Conservation (phyloP, 345 rosid species). For the rapeseed (Brassica napus) region Da-Ae NC_063450.1:34402001-34402500, state of each 20-base stretch:
- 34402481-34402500: slow-evolving; percentile 15
- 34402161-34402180: background rate
- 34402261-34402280: background rate
- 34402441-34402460: background rate
- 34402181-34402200: background rate
- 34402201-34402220: background rate
- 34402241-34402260: background rate
- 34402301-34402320: background rate
- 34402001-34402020: background rate
- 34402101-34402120: background rate
- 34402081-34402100: background rate
- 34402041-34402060: background rate
- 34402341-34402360: background rate
- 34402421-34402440: background rate
- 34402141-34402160: slow-evolving; percentile 8
- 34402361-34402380: background rate
- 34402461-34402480: slow-evolving; percentile 1
- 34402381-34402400: slow-evolving; percentile 39
- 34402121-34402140: slow-evolving; percentile 8
- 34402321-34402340: background rate
- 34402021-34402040: background rate
- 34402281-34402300: background rate
- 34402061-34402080: slow-evolving; percentile 11
- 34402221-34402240: background rate
- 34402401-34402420: slow-evolving; percentile 27